phyloP scores from a whole-genome alignment of 352 stramenopile species.

The Pythium angustatum region DNA sequence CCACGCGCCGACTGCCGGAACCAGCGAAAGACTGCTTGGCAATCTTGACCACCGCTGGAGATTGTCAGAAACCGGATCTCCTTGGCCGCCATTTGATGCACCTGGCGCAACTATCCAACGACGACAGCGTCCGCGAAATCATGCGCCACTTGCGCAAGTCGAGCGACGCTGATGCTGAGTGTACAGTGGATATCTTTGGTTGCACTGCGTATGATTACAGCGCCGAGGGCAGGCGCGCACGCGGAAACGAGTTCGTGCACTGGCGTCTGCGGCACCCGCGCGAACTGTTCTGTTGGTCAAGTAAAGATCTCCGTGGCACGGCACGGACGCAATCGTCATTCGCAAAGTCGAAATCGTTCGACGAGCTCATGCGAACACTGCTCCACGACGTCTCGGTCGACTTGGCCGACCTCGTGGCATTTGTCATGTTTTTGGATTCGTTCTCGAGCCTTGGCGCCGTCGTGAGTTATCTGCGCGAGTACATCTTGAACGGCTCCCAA shows the following conservation, averaged over 20 bases:
- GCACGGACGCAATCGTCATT: constrained; percentile 34
- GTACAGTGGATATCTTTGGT: constrained; percentile 65
- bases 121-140: constrained; percentile 35
- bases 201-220: constrained; percentile 60
- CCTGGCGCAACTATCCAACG: constrained; percentile 44
- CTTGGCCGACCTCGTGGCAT: constrained; percentile 64
- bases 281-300: constrained; percentile 27
- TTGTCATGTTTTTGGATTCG: constrained; percentile 69
- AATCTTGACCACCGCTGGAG: constrained; percentile 51
- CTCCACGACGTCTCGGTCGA: constrained; percentile 32
- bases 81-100: constrained; percentile 64
- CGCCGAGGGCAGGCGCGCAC: too few species aligned
- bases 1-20: constrained; percentile 23
- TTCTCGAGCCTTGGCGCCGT: constrained; percentile 71
- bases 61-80: constrained; percentile 58
- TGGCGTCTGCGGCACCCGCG: constrained; percentile 25
- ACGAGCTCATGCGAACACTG: constrained; percentile 29
- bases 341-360: constrained; percentile 15
- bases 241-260: constrained; percentile 1
- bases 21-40: constrained; percentile 47
- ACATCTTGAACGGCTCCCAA: constrained; percentile 45
- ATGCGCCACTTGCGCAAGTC: constrained; percentile 32
- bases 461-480: constrained; percentile 48
- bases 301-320: not conserved
- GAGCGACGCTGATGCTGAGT: constrained; percentile 15